phyloP scores from a whole-genome alignment of 1,284 basidiomycete species.

The Apiotrichum porosum region DNA sequence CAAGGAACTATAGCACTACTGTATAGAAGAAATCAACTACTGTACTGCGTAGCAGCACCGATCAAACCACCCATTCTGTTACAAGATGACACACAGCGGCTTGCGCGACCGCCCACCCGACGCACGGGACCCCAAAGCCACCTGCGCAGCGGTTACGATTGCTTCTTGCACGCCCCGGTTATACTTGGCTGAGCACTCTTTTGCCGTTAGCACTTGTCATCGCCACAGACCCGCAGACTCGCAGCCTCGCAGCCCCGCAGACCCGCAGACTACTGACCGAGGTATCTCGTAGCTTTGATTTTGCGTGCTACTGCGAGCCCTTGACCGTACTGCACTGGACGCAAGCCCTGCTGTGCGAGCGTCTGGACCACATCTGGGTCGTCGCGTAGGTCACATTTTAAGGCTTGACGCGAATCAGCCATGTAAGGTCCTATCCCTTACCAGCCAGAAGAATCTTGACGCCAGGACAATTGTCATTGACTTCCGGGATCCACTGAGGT shows the following conservation, averaged over 20 bases:
- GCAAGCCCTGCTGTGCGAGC: constrained; percentile 53
- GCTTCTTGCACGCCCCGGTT: constrained; percentile 90
- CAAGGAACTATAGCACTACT: too few relatives aligned
- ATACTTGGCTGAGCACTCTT: constrained; percentile 95
- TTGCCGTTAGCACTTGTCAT: too few relatives aligned
- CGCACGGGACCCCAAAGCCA: constrained; percentile 57
- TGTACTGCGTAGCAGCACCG: too few relatives aligned
- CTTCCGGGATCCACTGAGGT: constrained; percentile 45
- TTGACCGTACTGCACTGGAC: constrained; percentile 81
- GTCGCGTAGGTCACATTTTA: constrained; percentile 91
- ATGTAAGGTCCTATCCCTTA: constrained; percentile 45
- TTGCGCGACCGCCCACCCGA: too few relatives aligned
- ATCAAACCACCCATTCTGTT: too few relatives aligned
- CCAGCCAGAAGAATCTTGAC: constrained; percentile 89
- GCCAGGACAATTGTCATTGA: constrained; percentile 78
- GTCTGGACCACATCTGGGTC: constrained; percentile 64
- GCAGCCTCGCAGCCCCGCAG: too few relatives aligned
- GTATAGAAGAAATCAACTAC: too few relatives aligned
- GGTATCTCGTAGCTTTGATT: constrained; percentile 85
- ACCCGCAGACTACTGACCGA: too few relatives aligned
- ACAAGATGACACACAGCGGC: too few relatives aligned
- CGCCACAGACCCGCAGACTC: too few relatives aligned
- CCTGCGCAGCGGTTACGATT: constrained; percentile 80
- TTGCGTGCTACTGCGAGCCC: constrained; percentile 79
- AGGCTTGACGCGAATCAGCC: constrained; percentile 55